phyloP scores from a whole-genome alignment of 805 yeast genomes.

The Candida golubevii region DNA sequence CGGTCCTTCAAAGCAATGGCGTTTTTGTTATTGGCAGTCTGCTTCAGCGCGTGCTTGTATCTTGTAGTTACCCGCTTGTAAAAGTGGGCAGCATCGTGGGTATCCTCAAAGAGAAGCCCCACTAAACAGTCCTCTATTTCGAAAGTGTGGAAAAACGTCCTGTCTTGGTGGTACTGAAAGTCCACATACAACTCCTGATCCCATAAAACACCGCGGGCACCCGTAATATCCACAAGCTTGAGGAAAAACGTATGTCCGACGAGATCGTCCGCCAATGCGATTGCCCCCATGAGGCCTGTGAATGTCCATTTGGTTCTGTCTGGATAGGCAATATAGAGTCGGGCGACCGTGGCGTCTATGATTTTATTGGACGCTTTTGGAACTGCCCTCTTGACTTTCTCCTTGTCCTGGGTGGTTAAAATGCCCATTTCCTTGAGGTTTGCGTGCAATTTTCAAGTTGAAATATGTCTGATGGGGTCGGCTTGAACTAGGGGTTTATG shows the following conservation, averaged over 20 bases:
- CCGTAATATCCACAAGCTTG: conserved; percentile 80
- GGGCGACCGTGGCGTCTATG: conserved; percentile 84
- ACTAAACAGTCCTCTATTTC: conserved; percentile 87
- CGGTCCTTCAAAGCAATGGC: conserved; percentile 73
- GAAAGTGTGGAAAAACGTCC: conserved; percentile 91
- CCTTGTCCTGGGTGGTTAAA: conserved; percentile 61
- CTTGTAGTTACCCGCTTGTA: conserved; percentile 69
- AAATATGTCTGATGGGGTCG: too few species aligned
- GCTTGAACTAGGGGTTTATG: too few species aligned
- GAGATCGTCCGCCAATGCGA: conserved; percentile 81
- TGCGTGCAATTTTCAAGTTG: too few species aligned
- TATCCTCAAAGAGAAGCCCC: conserved; percentile 87
- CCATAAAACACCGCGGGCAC: conserved; percentile 88
- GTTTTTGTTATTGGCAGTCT: conserved; percentile 79
- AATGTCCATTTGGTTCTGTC: conserved; percentile 74
- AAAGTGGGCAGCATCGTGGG: conserved; percentile 82
- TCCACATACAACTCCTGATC: conserved; percentile 91
- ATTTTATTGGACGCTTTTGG: conserved; percentile 88
- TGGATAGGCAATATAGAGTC: conserved; percentile 88
- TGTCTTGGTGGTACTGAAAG: conserved; percentile 87
- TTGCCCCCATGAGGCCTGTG: conserved; percentile 88
- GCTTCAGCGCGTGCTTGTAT: conserved; percentile 81
- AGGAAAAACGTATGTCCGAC: conserved; percentile 93
- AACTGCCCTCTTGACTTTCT: conserved; percentile 79
- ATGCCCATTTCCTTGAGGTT: conserved; percentile 27